Evolutionary conservation across 331 rosid genomes (phyloP).

Genomic region (Saraca asoca): DNA sequence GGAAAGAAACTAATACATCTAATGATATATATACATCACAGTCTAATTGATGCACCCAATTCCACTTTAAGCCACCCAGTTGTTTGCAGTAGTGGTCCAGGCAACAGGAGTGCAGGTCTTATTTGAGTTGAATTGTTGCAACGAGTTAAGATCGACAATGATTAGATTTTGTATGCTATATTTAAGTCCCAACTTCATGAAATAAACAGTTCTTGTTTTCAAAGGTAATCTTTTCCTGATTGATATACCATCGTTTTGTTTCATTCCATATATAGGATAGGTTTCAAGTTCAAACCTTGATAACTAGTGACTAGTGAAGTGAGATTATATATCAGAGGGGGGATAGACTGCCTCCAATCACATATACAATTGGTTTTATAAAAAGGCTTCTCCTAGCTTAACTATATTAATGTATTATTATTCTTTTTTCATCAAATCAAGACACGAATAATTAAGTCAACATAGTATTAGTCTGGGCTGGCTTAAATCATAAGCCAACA

Average conservation of each 20-base stretch:
- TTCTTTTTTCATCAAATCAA: constrained; percentile 51
- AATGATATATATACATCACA: constrained; percentile 19
- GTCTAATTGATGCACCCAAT: constrained; percentile 22
- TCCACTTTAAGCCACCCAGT: constrained; percentile 33
- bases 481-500: constrained; percentile 46
- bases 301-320: too few species aligned
- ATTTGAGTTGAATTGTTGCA: constrained; percentile 29
- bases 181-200: constrained; percentile 26
- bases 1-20: constrained; percentile 26
- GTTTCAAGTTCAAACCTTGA: too few species aligned
- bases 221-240: too few species aligned
- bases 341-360: too few species aligned
- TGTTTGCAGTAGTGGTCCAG: constrained; percentile 28
- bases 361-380: too few species aligned
- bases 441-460: constrained; percentile 39
- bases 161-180: constrained; percentile 15
- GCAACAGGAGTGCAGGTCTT: constrained; percentile 32
- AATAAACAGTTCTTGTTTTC: constrained; percentile 25
- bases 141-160: constrained; percentile 32
- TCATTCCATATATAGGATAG: too few species aligned
- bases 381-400: not conserved
- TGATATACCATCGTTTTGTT: too few species aligned
- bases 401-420: constrained; percentile 32
- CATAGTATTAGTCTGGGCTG: constrained; percentile 39
- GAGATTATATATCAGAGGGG: too few species aligned